Base-by-base conservation (phyloP, 495 filamentous ascomycete species). In the Physcia stellaris region DNA sequence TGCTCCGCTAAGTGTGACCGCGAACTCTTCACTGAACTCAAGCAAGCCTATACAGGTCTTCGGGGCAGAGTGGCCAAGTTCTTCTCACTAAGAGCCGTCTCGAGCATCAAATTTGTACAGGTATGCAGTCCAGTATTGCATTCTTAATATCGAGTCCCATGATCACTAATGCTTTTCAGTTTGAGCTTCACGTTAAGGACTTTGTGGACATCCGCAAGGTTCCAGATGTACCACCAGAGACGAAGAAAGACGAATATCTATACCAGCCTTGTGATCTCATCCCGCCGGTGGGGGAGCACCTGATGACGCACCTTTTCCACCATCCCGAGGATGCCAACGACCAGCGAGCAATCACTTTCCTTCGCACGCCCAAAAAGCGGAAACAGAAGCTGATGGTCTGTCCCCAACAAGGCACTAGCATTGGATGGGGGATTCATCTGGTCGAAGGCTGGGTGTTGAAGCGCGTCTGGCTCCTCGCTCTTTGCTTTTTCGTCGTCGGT, bases 401-500 rank as follows among this genome's bases (percentile, higher is more conserved):
- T 22, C 41, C 22, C 4, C 18, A 36, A n/a, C 19, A 24, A 6
- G 52, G 43, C 7, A 42, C 45, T 2, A 46, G 55, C 9, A 41
- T 53, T n/a, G 61, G 57, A 2, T 66, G 58, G 59, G 62, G 62
- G 10, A 51, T 66, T 27, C 57, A 59, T 19, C 50, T 63, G 13
- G 56, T 61, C 2, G 60, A 63, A 47, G 55, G 57, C 6, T 63
- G 58, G 39, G 35, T 53, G n/a, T 41, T 45, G 2, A 42, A 49
- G n/a, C 52, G 48, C n/a, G 43, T 64, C 12, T 64, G 57, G 60
- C 23, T 45, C 5, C 13, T 55, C 4, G 20, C 48, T 6, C 46
- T 57, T 21, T 17, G 37, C 0, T 39, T 54, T 7, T 61, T 64
- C 24, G 40, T 50, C 2, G 1, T 56, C 3, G 56, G 54, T 1